A percentile compares a stretch with the other conserved stretches of the same genome.
Evolutionary conservation across 805 yeast genomes (phyloP).

Genomic region (Nakazawaea anatomiae): DNA sequence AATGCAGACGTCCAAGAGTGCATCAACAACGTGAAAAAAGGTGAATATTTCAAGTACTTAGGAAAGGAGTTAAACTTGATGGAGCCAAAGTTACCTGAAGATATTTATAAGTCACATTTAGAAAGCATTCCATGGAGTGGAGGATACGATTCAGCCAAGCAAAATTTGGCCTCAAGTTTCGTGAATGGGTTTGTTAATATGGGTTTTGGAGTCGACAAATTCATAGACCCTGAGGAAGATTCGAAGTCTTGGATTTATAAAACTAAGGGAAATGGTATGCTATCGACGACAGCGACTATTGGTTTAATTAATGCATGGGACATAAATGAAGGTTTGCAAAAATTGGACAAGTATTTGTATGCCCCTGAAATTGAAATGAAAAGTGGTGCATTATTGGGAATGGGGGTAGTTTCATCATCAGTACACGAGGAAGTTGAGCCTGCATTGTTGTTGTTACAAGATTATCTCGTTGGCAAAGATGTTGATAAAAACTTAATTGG

Average conservation of each 20-base stretch:
- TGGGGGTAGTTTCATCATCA: conserved; percentile 87
- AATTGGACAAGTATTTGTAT: conserved; percentile 81
- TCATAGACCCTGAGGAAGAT: conserved; percentile 57
- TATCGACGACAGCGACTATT: conserved; percentile 84
- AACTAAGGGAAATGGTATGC: conserved; percentile 88
- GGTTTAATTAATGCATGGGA: conserved; percentile 94
- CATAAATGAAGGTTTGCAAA: conserved; percentile 80
- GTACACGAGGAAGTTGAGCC: conserved; percentile 96
- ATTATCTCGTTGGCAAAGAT: conserved; percentile 36
- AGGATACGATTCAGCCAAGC: conserved; percentile 86
- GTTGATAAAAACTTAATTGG: conserved; percentile 63
- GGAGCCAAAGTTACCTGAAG: conserved; percentile 92
- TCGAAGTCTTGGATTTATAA: conserved; percentile 80
- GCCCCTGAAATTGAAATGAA: conserved; percentile 81
- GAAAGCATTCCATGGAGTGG: conserved; percentile 56
- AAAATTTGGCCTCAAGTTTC: conserved; percentile 90
- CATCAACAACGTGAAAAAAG: conserved; percentile 70
- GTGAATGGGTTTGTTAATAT: conserved; percentile 88
- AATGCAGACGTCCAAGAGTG: conserved; percentile 75
- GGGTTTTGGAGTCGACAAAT: conserved; percentile 85
- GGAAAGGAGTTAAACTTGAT: conserved; percentile 82
- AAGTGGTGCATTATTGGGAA: conserved; percentile 96
- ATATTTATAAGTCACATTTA: conserved; percentile 84
- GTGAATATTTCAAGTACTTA: conserved; percentile 74
- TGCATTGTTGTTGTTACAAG: conserved; percentile 79